Conservation (phyloP, 1,284 basidiomycete species). For the Ganoderma leucocontextum region DNA sequence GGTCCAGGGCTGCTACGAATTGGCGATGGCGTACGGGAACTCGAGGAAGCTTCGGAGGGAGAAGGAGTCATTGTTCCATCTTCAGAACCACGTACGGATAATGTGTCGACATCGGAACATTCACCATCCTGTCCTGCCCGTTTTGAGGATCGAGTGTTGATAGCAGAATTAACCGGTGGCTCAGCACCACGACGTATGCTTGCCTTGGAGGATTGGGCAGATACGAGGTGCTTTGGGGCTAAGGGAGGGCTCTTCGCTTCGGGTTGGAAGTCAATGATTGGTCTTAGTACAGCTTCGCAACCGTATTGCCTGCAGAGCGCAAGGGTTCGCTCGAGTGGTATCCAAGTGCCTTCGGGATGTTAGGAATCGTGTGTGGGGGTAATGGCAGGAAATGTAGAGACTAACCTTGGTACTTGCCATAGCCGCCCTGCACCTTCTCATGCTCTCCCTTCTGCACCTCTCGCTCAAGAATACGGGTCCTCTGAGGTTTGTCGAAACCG, state of each 20-base stretch:
- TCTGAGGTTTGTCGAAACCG: conserved; percentile 98
- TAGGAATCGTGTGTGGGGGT: not conserved
- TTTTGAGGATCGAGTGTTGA: conserved; percentile 65
- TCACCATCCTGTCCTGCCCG: conserved; percentile 50
- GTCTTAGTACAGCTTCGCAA: conserved; percentile 88
- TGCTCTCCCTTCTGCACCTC: conserved; percentile 99
- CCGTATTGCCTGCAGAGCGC: conserved; percentile 92
- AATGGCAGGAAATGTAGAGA: not conserved
- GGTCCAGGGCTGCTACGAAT: conserved; percentile 64
- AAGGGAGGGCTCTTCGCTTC: conserved; percentile 93
- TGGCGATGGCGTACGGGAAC: conserved; percentile 90
- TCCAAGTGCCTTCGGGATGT: conserved; percentile 88
- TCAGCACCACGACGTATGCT: conserved; percentile 55
- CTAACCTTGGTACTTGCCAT: conserved; percentile 98
- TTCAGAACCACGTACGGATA: conserved; percentile 74
- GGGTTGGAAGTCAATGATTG: conserved; percentile 95
- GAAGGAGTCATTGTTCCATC: conserved; percentile 88
- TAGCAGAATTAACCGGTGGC: conserved; percentile 51
- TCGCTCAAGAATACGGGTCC: conserved; percentile 96
- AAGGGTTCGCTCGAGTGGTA: conserved; percentile 93
- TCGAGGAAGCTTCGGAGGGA: conserved; percentile 85
- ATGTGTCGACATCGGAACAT: conserved; percentile 63
- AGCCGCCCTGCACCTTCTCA: conserved; percentile 99
- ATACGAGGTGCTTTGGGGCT: conserved; percentile 95
- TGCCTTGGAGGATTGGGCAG: conserved; percentile 64